Base-by-base conservation (phyloP, 2,329 filamentous ascomycete species). In the Stachybotrys elegans region DNA sequence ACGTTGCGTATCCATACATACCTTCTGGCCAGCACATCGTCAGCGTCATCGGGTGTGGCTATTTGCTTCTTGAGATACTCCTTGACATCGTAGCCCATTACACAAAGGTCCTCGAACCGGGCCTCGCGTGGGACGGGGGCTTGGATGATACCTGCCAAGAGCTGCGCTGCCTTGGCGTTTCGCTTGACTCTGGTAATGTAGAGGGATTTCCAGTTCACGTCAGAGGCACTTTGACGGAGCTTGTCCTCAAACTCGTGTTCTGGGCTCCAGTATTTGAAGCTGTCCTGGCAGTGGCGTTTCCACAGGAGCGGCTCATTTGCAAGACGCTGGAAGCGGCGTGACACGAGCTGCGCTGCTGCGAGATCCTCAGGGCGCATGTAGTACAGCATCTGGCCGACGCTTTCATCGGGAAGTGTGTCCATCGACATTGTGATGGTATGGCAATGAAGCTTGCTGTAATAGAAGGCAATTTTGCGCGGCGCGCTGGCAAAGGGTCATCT, bases 1-100 rank as follows among this genome's bases (percentile, higher is more conserved):
- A 22, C 14, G 13, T 12, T 13, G 36, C 22, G 14, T 17, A 29
- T 22, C 35, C 17, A 45, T 43, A 43, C 59, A 50, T 65, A 74
- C 70, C 84, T 81, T 61, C 88, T 78, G 13, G 92, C 87, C 55
- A 98, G 68, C 43, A 86, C 79, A 67, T 96, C 89, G 13, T 86
- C 78, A 5, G 69, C 72, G 32, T 78, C 72, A 12, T 84, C 75
- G 14, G 75, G 68, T 25, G 76, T 72, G 11, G 70, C 70, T 48
- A 76, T 79, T 58, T 95, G 83, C 44, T 76, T 71, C 48, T 90
- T 57, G 40, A 97, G 74, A 43, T 83, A 83, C 61, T 96, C 91
- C 62, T 96, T 96, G 37, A 85, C 87, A 68, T 97, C 90, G 57
- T 91, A 92, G 1, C 90, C 90, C 56, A 83, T 73, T 22, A 73